Evolutionary conservation across 345 rosid species (phyloP), one percentile per base, ranked within the genome.

Genomic region (Physaria fendleri): DNA sequence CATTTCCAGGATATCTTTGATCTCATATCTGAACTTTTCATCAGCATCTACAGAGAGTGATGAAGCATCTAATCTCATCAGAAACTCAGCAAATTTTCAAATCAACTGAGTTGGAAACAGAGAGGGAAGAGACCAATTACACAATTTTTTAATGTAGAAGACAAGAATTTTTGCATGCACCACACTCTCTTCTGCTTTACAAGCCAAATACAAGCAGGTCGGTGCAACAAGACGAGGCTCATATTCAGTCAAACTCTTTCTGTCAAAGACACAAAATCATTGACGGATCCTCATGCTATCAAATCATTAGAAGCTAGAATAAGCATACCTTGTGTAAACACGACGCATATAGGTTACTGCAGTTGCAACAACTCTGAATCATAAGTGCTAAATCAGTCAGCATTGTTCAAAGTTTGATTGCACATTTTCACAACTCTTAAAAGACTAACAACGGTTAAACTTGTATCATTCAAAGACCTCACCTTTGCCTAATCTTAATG

Each of bases 111-210:
- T 2, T 21, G 8, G 23, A 62, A 47, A 14, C 45, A 20, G 40
- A 66, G 71, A 63, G 9, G 2, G 0, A 59, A 47, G 11, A 29
- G n/a, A 24, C 23, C 8, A 53, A 56, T 85, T 82, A 87, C 95
- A 67, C 40, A 80, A 0, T 81, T 85, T 93, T 72, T 66, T 87
- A 0, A 74, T 76, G 80, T 72, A 93, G 71, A 83, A 93, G 40
- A 66, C 80, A 62, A 89, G 85, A 39, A 82, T 71, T 52, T 79
- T 84, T 69, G 95, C 96, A 74, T 83, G 99, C 59, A 89, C 81
- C 4, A 87, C 86, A 87, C 97, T 85, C 79, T 93, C 99, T 77
- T 93, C 99, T 63, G 95, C 99, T 77, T 89, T 93, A 24, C 97
- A 81, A 40, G 99, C 99, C 82, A 93, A 76, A 71, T 89, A 93